Conservation (phyloP, 176 grass and related monocot genomes). For the Eremochloa ophiuroides region DNA sequence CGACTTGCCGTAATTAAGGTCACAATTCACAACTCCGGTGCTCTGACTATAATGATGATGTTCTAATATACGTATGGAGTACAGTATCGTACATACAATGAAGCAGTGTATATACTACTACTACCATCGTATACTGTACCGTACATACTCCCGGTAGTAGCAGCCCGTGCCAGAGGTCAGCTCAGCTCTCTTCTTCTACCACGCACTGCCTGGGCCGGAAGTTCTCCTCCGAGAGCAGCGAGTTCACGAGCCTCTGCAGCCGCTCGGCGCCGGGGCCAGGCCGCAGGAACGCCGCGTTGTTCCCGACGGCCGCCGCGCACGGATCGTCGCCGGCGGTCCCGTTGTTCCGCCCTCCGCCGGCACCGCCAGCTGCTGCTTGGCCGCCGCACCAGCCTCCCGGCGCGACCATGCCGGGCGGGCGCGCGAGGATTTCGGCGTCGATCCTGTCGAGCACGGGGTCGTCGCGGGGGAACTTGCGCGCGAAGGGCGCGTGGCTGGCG, state of each 20-base stretch:
- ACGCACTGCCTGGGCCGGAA: constrained; percentile 67
- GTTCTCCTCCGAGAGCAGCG: constrained; percentile 61
- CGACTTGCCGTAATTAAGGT: too few relatives aligned
- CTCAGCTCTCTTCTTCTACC: neutral
- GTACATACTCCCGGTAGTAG: too few relatives aligned
- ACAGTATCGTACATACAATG: too few relatives aligned
- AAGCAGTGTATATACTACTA: too few relatives aligned
- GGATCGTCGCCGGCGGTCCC: constrained; percentile 24
- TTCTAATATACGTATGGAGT: too few relatives aligned
- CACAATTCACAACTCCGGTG: too few relatives aligned
- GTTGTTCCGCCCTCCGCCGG: neutral
- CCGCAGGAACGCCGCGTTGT: constrained; percentile 28
- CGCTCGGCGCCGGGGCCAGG: constrained; percentile 48
- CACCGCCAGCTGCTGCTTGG: neutral
- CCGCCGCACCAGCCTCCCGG: constrained; percentile 63
- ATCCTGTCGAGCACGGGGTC: constrained; percentile 61
- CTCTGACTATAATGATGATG: too few relatives aligned
- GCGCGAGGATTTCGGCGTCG: constrained; percentile 51
- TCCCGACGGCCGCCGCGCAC: constrained; percentile 36
- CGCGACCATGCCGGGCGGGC: constrained; percentile 23
- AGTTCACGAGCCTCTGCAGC: constrained; percentile 49
- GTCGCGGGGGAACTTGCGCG: constrained; percentile 60
- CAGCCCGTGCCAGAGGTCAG: neutral
- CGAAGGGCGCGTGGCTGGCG: constrained; percentile 68
- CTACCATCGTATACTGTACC: too few relatives aligned